Percentiles rank a stretch among this genome's conserved stretches.
These are phyloP conservation scores for Tolypocladium sp. DNA, from an alignment of 2,329 filamentous ascomycete genomes.

Conservation along the genomic window DNA sequence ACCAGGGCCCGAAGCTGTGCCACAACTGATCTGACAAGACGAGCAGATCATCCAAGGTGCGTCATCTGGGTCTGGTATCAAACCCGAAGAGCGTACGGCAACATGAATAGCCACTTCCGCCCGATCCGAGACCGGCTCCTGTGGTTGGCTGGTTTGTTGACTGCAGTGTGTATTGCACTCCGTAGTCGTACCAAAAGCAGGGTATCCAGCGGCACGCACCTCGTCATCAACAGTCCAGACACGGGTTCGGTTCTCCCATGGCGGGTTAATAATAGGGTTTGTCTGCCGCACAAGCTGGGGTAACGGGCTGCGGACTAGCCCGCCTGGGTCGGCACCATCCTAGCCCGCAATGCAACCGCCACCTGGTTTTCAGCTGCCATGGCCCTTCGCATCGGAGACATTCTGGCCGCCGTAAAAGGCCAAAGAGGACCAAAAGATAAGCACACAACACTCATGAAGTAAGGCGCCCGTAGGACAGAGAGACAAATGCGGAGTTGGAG, in stretches of 20 bases:
- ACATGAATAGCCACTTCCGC: neutral
- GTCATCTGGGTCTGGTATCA: neutral
- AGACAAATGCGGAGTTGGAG: neutral
- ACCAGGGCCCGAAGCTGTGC: neutral
- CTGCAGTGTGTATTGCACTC: neutral
- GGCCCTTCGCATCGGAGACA: neutral
- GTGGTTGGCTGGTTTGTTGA: neutral
- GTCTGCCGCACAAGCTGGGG: neutral
- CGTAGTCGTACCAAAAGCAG: neutral
- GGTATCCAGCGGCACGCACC: neutral
- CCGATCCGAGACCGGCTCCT: neutral
- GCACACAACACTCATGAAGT: neutral
- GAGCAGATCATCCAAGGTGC: neutral
- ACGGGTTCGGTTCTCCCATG: neutral
- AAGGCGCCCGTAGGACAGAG: neutral
- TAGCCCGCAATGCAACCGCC: neutral
- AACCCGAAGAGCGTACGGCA: neutral
- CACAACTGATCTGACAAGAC: neutral
- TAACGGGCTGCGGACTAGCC: neutral
- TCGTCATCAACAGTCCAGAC: neutral
- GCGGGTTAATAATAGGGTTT: neutral
- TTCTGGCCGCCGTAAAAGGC: neutral
- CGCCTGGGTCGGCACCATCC: neutral
- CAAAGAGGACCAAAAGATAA: neutral
- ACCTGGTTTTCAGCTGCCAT: neutral